Base-by-base conservation (phyloP, 192 early-diverging fungal genomes). In the Coemansia sp. region DNA sequence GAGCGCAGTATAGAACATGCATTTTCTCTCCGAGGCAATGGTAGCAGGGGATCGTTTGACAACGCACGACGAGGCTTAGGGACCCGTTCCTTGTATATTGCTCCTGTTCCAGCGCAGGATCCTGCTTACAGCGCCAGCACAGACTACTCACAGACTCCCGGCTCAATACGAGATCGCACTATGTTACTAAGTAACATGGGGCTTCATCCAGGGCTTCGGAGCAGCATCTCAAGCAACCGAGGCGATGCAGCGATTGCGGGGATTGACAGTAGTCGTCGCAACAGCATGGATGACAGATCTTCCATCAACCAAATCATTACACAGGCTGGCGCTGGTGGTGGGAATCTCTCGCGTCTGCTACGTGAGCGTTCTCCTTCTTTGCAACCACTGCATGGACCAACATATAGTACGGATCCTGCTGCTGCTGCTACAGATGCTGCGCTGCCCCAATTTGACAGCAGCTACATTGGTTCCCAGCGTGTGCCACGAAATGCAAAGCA, bases 161-260 rank as follows among this genome's bases (percentile, higher is more conserved):
- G 68, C 53, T 82, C 79, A 52, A 76, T 82, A 58, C 74, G 79
- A 40, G 79, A 76, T 43, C 79, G 71, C 61, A 82, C 79, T 13
- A 70, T 82, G 79, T 53, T 82, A 18, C 71, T 82, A 44, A 82
- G 74, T 56, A 70, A 48, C 61, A 48, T 79, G 40, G 71, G 59
- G 4, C 69, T 74, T 49, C 69, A 57, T n/a, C 41, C 59, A 9
- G 64, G 69, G 12, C 61, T 61, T 45, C 80, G 69, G 42, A 74
- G 71, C 21, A 68, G 71, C 54, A 61, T 48, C 3, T 60, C 71
- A 5, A 49, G 79, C 49, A 61, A 13, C 61, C 50, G 68, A 40
- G 56, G 43, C 60, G 79, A 68, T 0, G 53, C 48, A 9, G 58
- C 54, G 8, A 56, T 23, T 3, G 21, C 44, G 43, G 74, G 56